Evolutionary conservation across 2,329 filamentous ascomycete species (phyloP).

Genomic region (Curvularia lunata): DNA sequence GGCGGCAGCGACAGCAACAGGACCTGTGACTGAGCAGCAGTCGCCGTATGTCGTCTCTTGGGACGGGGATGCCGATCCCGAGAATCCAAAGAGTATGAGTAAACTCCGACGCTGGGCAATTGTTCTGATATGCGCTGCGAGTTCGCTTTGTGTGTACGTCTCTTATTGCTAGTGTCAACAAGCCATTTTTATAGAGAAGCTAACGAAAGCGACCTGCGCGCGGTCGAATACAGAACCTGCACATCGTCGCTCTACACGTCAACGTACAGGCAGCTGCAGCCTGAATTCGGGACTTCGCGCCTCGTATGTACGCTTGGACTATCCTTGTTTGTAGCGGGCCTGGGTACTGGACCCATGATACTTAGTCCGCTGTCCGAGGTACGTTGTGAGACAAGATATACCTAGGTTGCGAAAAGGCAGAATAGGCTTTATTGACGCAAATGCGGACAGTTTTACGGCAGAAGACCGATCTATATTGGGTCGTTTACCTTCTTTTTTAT

Average conservation of each 20-base stretch:
- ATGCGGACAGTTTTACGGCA: conserved; percentile 74
- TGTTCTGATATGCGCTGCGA: conserved; percentile 73
- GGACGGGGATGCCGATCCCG: conserved; percentile 75
- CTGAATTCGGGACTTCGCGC: conserved; percentile 73
- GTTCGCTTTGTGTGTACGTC: conserved; percentile 83
- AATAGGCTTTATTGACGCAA: conserved; percentile 1
- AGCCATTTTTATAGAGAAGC: not conserved
- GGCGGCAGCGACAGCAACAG: conserved; percentile 22
- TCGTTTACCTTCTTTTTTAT: conserved; percentile 78
- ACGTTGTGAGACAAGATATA: conserved; percentile 14
- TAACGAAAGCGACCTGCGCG: not conserved
- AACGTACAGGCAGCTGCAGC: conserved; percentile 77
- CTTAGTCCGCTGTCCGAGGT: conserved; percentile 60
- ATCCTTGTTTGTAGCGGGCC: conserved; percentile 81
- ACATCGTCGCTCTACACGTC: conserved; percentile 88
- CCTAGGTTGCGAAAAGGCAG: not conserved
- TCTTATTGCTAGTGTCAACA: not conserved
- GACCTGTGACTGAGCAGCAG: conserved; percentile 43
- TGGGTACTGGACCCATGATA: conserved; percentile 65
- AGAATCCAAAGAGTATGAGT: conserved; percentile 74
- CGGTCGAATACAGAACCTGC: conserved; percentile 66
- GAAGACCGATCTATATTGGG: conserved; percentile 78
- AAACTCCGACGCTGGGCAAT: conserved; percentile 78
- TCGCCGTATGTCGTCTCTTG: conserved; percentile 71
- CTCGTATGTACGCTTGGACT: conserved; percentile 80